A percentile compares a stretch with the other conserved stretches of the same genome.
Evolutionary conservation across 129 eudicot genomes (phyloP).

Genomic region (Flaveria linearis): DNA sequence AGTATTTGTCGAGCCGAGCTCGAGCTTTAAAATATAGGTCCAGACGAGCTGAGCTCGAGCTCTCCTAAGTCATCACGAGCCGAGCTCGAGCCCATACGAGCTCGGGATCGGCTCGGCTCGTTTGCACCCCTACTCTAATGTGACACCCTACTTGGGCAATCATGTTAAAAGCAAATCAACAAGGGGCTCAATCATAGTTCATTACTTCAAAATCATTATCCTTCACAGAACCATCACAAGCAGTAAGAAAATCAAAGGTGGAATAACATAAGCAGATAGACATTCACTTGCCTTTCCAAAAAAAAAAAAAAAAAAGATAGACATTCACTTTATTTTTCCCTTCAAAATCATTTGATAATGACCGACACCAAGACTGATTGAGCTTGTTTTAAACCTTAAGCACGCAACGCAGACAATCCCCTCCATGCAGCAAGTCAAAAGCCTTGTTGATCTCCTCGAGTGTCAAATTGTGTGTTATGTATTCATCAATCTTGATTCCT

Average conservation of each 20-base stretch:
- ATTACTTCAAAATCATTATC: slow-evolving; percentile 24
- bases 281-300: slow-evolving; percentile 11
- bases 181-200: neutral
- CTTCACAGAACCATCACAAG: slow-evolving; percentile 17
- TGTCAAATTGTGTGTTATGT: slow-evolving; percentile 73
- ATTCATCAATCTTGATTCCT: slow-evolving; percentile 99
- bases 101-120: too few relatives aligned
- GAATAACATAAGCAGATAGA: neutral
- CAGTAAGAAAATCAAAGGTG: slow-evolving; percentile 7
- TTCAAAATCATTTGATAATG: neutral
- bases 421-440: slow-evolving; percentile 87
- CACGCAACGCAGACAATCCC: slow-evolving; percentile 92
- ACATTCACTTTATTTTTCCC: slow-evolving; percentile 22
- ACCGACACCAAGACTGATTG: slow-evolving; percentile 17
- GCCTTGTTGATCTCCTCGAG: slow-evolving; percentile 81
- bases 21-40: too few relatives aligned
- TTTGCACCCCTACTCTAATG: neutral
- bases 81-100: too few relatives aligned
- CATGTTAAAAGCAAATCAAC: neutral
- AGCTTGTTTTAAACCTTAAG: slow-evolving; percentile 41
- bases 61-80: too few relatives aligned
- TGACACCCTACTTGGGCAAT: neutral
- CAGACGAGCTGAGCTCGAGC: too few relatives aligned
- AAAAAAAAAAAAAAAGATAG: neutral
- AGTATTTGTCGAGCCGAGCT: too few relatives aligned